Percentiles rank a stretch among this genome's conserved stretches.
Evolutionary conservation across 805 yeast genomes (phyloP).

Genomic region (Ogataea paradorogensis): DNA sequence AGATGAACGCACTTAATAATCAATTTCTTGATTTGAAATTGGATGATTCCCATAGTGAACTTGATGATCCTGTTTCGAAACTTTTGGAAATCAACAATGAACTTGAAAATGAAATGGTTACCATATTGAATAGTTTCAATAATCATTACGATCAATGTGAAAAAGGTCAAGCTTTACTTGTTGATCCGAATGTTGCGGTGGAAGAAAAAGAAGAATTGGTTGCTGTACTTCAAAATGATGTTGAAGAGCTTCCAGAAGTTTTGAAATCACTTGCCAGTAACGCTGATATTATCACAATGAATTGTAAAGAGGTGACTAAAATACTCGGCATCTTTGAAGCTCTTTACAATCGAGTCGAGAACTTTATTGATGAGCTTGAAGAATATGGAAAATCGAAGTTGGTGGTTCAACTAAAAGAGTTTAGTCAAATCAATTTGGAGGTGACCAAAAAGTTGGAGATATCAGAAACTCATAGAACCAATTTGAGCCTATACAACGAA

Average conservation of each 20-base stretch:
- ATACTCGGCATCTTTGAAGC: constrained; percentile 22
- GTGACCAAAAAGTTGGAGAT: constrained; percentile 12
- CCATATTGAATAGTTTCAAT: constrained; percentile 65
- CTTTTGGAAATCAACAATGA: constrained; percentile 40
- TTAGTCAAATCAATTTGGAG: constrained; percentile 12
- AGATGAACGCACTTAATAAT: constrained; percentile 25
- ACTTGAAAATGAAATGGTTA: constrained; percentile 68
- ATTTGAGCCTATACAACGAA: constrained; percentile 29
- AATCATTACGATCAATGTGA: constrained; percentile 80
- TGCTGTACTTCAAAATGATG: constrained; percentile 50
- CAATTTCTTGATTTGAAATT: constrained; percentile 26
- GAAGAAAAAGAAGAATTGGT: constrained; percentile 39
- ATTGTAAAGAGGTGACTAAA: constrained; percentile 29
- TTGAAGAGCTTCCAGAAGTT: constrained; percentile 55
- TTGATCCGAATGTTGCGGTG: constrained; percentile 26
- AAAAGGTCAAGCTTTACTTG: constrained; percentile 42
- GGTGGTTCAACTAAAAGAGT: constrained; percentile 18
- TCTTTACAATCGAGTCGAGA: constrained; percentile 18
- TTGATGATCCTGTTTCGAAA: constrained; percentile 22
- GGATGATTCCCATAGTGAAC: constrained; percentile 16
- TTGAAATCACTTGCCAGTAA: constrained; percentile 44
- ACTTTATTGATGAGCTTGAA: constrained; percentile 22
- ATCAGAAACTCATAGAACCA: constrained; percentile 14
- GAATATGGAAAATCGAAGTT: constrained; percentile 32
- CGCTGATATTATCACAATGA: constrained; percentile 27